Percentiles rank a stretch among this genome's conserved stretches.
These are phyloP conservation scores for Wickerhamomyces sp. DNA, from an alignment of 1,139 yeast species.

Conservation along the genomic window DNA sequence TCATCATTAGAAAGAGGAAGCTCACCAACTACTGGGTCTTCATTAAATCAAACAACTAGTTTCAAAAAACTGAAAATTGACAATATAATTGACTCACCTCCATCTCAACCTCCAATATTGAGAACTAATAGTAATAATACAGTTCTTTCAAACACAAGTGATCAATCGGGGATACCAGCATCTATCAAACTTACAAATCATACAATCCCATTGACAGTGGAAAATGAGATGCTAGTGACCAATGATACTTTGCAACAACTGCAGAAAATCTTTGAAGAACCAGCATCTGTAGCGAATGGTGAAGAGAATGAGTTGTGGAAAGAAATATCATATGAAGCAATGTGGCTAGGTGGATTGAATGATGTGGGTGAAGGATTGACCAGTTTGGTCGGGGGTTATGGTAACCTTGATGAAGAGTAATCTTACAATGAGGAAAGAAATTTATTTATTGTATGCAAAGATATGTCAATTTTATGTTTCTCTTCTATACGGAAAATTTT, in stretches of 20 bases:
- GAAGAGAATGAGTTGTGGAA: conserved; percentile 67
- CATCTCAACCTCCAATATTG: conserved; percentile 11
- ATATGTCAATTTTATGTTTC: too few species aligned
- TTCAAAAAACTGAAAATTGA: conserved; percentile 13
- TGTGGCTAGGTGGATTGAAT: conserved; percentile 48
- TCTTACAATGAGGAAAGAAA: too few species aligned
- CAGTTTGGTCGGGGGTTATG: conserved; percentile 20
- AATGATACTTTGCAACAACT: conserved; percentile 21
- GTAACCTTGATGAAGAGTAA: neutral
- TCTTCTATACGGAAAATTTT: too few species aligned
- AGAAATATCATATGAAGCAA: conserved; percentile 70
- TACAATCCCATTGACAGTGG: conserved; percentile 6
- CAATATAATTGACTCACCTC: conserved; percentile 10
- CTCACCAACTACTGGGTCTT: neutral
- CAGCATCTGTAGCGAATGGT: conserved; percentile 24
- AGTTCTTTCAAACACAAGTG: neutral
- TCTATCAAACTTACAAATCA: too few species aligned
- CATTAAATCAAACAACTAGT: neutral
- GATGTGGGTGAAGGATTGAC: conserved; percentile 33
- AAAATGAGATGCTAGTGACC: conserved; percentile 15
- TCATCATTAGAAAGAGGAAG: conserved; percentile 10
- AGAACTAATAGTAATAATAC: conserved; percentile 7
- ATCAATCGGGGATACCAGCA: too few species aligned
- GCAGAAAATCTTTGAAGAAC: conserved; percentile 18
- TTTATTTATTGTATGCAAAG: neutral